Evolutionary conservation across 176 grass and related monocot species (phyloP).

Genomic region (Paspalum notatum): DNA sequence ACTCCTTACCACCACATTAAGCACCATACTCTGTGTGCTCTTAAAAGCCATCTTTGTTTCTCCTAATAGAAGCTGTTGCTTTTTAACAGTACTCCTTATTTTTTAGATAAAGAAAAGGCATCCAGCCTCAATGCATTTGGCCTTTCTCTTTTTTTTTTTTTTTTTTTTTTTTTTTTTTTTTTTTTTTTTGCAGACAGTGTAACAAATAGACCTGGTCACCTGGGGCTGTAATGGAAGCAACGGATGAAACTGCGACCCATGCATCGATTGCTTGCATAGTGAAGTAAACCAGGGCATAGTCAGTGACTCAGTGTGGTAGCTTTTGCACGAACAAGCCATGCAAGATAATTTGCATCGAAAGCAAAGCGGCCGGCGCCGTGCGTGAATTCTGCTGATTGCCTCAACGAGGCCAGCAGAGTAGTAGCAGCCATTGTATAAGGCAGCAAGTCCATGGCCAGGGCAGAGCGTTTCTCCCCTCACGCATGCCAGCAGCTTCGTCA

Average conservation of each 20-base stretch:
- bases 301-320: background rate
- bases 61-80: too few species aligned
- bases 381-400: background rate
- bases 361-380: background rate
- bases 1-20: too few species aligned
- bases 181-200: background rate
- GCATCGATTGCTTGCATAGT: background rate
- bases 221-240: background rate
- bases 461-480: conserved; percentile 4
- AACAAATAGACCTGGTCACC: background rate
- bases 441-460: background rate
- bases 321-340: conserved; percentile 22
- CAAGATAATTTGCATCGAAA: background rate
- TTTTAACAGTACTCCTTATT: too few species aligned
- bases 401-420: background rate
- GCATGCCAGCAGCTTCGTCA: background rate
- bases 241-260: background rate
- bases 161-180: background rate
- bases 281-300: background rate
- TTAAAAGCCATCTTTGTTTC: too few species aligned
- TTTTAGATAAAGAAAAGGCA: too few species aligned
- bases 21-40: too few species aligned
- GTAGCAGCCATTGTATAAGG: background rate
- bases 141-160: too few species aligned
- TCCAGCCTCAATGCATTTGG: too few species aligned